Conservation (phyloP, 192 early-diverging fungal species). For the Glomus cerebriforme region DNA sequence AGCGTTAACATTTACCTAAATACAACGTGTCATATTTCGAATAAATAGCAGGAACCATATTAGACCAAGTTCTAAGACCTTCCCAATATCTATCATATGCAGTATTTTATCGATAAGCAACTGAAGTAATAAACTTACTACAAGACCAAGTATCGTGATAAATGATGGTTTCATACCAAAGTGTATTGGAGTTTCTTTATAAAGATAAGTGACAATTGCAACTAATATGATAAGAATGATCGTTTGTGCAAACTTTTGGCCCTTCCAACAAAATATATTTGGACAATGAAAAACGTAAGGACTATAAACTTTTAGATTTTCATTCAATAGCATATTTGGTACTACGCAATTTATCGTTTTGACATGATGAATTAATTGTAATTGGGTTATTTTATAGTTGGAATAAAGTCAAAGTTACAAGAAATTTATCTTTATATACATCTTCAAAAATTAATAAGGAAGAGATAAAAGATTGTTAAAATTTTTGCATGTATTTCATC, state of each 20-base stretch:
- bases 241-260: background rate
- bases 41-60: constrained; percentile 65
- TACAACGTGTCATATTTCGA: constrained; percentile 74
- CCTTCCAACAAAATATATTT: background rate
- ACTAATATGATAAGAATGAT: background rate
- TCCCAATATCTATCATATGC: constrained; percentile 74
- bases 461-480: too few species aligned
- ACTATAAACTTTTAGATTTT: background rate
- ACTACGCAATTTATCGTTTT: too few species aligned
- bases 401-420: too few species aligned
- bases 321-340: background rate
- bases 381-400: too few species aligned
- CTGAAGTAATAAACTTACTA: constrained; percentile 19
- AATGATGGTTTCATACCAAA: constrained; percentile 1
- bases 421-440: too few species aligned
- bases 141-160: constrained; percentile 4
- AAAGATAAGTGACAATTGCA: background rate
- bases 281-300: background rate
- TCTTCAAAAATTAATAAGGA: too few species aligned
- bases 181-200: background rate
- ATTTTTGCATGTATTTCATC: too few species aligned
- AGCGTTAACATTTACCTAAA: constrained; percentile 64
- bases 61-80: constrained; percentile 82
- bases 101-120: constrained; percentile 26
- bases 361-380: too few species aligned